These are phyloP conservation scores for Myxozyma sirexii DNA, from an alignment of 805 yeast species.

Conservation along the genomic window DNA sequence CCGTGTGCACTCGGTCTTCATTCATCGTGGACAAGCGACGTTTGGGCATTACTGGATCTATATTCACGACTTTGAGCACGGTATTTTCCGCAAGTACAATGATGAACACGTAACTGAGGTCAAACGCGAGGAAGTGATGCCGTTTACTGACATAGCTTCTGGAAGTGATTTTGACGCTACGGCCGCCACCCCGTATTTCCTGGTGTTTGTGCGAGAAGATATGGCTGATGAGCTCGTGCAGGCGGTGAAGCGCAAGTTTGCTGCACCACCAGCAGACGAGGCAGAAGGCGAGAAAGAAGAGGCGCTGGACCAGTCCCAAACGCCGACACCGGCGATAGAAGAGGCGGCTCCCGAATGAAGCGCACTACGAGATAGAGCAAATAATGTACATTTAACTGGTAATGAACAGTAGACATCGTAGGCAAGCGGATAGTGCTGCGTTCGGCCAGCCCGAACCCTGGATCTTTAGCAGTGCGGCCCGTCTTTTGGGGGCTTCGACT, in stretches of 20 bases:
- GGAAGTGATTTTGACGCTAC: slow-evolving; percentile 42
- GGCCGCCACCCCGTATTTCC: slow-evolving; percentile 91
- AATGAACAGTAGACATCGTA: background rate
- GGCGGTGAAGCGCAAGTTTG: slow-evolving; percentile 23
- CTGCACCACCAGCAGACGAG: background rate
- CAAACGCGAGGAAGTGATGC: slow-evolving; percentile 49
- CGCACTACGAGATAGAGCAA: no score
- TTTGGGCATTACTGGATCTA: slow-evolving; percentile 98
- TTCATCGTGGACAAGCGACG: slow-evolving; percentile 93
- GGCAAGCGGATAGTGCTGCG: no score
- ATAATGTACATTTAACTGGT: background rate
- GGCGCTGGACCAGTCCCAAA: background rate
- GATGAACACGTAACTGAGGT: slow-evolving; percentile 94
- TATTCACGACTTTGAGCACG: slow-evolving; percentile 70
- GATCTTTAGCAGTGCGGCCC: no score
- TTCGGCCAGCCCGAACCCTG: no score
- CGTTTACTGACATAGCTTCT: slow-evolving; percentile 47
- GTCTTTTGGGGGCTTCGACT: background rate
- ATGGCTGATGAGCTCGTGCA: slow-evolving; percentile 15
- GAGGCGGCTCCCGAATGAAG: no score
- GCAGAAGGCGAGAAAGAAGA: background rate
- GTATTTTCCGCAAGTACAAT: slow-evolving; percentile 83
- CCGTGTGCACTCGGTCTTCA: slow-evolving; percentile 85
- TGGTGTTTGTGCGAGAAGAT: slow-evolving; percentile 77
- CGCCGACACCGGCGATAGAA: no score